Evolutionary conservation across 1,284 basidiomycete genomes (phyloP).

Genomic region (Sporisorium exsertum): DNA sequence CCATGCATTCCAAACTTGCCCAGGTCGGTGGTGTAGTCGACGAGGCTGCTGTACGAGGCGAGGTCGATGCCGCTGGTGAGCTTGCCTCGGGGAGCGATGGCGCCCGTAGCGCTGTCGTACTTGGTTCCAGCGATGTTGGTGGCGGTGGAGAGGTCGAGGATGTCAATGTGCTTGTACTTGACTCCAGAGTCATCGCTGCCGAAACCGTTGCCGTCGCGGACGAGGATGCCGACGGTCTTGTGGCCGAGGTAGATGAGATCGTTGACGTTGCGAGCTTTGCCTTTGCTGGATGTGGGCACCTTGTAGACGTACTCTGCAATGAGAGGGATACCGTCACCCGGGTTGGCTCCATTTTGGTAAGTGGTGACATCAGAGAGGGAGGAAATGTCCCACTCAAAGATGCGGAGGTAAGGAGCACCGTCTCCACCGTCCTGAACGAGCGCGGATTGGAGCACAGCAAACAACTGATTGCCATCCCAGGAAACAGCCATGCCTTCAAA

Average conservation of each 20-base stretch:
- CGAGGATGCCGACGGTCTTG: slow-evolving; percentile 70
- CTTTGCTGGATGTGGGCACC: slow-evolving; percentile 74
- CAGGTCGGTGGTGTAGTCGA: slow-evolving; percentile 72
- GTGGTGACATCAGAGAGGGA: slow-evolving; percentile 26
- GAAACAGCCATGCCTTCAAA: slow-evolving; percentile 77
- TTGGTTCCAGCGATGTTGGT: slow-evolving; percentile 76
- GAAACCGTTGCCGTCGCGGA: slow-evolving; percentile 76
- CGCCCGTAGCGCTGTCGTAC: slow-evolving; percentile 74
- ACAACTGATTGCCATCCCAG: slow-evolving; percentile 73
- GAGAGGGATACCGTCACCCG: slow-evolving; percentile 43
- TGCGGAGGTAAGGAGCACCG: slow-evolving; percentile 37
- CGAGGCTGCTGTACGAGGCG: slow-evolving; percentile 75
- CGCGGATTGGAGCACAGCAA: slow-evolving; percentile 76
- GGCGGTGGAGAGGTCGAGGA: slow-evolving; percentile 73
- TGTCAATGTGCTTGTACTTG: slow-evolving; percentile 73
- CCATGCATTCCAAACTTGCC: slow-evolving; percentile 76
- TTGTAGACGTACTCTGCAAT: slow-evolving; percentile 77
- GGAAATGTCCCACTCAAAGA: slow-evolving; percentile 44
- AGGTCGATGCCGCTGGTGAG: slow-evolving; percentile 73
- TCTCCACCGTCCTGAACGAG: slow-evolving; percentile 75
- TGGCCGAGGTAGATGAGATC: slow-evolving; percentile 74
- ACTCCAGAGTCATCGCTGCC: slow-evolving; percentile 74
- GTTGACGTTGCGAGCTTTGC: slow-evolving; percentile 74
- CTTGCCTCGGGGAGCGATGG: slow-evolving; percentile 74
- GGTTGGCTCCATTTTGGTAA: slow-evolving; percentile 69